Evolutionary conservation across 768 basidiomycete species (phyloP), one percentile per base, ranked within the genome.

Genomic region (Leccinum barrowsii): DNA sequence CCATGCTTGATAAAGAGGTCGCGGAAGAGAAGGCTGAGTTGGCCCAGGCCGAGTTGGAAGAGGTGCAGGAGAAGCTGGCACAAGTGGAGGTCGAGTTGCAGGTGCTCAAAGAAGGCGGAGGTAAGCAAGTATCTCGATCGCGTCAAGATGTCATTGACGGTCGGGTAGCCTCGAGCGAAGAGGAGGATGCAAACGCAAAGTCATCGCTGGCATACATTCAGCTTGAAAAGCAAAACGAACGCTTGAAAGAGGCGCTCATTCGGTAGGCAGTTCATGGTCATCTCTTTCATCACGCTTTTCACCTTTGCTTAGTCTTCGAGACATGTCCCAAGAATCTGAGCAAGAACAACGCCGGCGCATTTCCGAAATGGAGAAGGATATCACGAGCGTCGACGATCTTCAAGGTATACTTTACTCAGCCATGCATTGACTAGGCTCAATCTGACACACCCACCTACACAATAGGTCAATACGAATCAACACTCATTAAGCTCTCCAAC

Each of bases 151-250:
- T 13, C 17, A 10, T 56, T 66, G 49, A 70, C 52, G 30, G 17
- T 13, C n/a, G 7, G 26, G 7, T 42, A 73, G 71, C 50, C 17
- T 19, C 32, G 13, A 73, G 63, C 15, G 74, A 71, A 28, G 74
- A 67, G 35, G 68, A 63, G 11, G 69, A 74, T 17, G 67, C 68
- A 4, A 74, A 64, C 28, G 75, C 76, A 6, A 87, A 86, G 66
- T 78, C 80, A 62, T 84, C 88, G 4, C 65, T 90, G 59, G 84
- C 84, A 28, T 85, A 86, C 71, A 80, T 89, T 17, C 96, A 98
- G 68, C 84, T 99, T 1, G 95, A 98, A 76, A 97, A 92, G 71
- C 96, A 98, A 68, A 99, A 98, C 61, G 93, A 94, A 67, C 77
- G 97, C 15, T 75, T 99, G 55, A 98, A 97, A 73, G 97, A 98